Percentiles rank a stretch among this genome's conserved stretches.
Conservation (phyloP, 2,329 filamentous ascomycete genomes). For the Atkinsonella texensis region DNA sequence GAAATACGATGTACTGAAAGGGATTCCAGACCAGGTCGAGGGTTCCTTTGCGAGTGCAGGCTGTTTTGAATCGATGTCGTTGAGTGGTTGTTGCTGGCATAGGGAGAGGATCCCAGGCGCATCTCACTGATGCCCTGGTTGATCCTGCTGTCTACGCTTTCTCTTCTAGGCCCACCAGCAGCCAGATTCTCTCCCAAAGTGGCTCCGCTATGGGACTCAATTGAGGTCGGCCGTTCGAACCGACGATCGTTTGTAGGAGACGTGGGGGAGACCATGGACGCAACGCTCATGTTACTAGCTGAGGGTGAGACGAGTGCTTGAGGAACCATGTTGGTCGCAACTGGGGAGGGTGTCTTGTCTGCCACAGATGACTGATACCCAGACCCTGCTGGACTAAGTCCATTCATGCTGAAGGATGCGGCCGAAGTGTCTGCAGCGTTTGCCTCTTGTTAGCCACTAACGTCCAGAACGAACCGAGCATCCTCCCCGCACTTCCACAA, state of each 20-base stretch:
- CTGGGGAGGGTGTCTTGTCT: slow-evolving; percentile 53
- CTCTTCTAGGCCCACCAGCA: slow-evolving; percentile 42
- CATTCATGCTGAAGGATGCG: slow-evolving; percentile 26
- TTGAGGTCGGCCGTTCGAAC: slow-evolving; percentile 28
- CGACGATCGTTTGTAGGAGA: slow-evolving; percentile 33
- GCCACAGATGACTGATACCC: slow-evolving; percentile 37
- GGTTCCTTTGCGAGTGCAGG: slow-evolving; percentile 54
- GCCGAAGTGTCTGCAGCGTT: slow-evolving; percentile 23
- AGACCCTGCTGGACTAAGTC: slow-evolving; percentile 30
- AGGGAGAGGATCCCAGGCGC: slow-evolving; percentile 54
- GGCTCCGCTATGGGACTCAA: slow-evolving; percentile 21
- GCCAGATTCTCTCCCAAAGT: slow-evolving; percentile 24
- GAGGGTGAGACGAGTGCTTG: slow-evolving; percentile 43
- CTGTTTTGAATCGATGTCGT: slow-evolving; percentile 63
- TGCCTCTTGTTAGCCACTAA: slow-evolving; percentile 1
- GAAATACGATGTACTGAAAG: slow-evolving; percentile 48
- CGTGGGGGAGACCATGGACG: slow-evolving; percentile 52
- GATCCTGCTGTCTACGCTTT: slow-evolving; percentile 71
- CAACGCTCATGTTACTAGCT: slow-evolving; percentile 51
- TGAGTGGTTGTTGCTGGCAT: slow-evolving; percentile 65
- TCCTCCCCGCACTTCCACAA: too few species aligned
- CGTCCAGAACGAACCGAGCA: too few species aligned
- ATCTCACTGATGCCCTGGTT: slow-evolving; percentile 61
- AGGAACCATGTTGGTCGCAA: slow-evolving; percentile 36
- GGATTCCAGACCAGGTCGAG: slow-evolving; percentile 38